Conservation (phyloP, 1,284 basidiomycete genomes). For the Singerocomus inundabilis region DNA sequence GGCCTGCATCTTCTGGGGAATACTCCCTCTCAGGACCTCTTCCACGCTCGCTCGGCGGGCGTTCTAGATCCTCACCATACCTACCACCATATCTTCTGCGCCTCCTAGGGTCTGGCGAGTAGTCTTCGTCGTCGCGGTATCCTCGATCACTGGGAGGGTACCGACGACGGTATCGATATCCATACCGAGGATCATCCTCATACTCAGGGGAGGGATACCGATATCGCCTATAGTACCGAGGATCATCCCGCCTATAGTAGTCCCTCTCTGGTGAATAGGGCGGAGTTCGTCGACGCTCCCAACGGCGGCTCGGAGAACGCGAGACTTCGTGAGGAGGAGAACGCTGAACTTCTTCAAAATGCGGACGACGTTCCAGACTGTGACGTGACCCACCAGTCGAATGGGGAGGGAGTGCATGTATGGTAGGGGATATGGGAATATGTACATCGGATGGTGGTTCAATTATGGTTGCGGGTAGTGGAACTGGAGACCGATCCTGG, state of each 20-base stretch:
- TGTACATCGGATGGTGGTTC: slow-evolving; percentile 13
- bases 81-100: background rate
- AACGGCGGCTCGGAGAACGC: slow-evolving; percentile 13
- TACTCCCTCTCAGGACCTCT: background rate
- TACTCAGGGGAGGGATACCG: slow-evolving; percentile 7
- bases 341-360: background rate
- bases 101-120: slow-evolving; percentile 12
- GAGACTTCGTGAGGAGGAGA: slow-evolving; percentile 9
- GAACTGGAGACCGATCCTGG: slow-evolving; percentile 8
- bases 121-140: slow-evolving; percentile 12
- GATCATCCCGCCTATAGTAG: background rate
- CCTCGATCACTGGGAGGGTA: slow-evolving; percentile 13
- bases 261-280: slow-evolving; percentile 23
- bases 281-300: slow-evolving; percentile 6
- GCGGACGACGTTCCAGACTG: slow-evolving; percentile 6
- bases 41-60: too few relatives aligned
- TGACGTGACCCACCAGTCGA: slow-evolving; percentile 10
- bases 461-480: slow-evolving; percentile 12
- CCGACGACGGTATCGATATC: slow-evolving; percentile 1
- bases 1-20: slow-evolving; percentile 15
- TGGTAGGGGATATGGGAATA: slow-evolving; percentile 23
- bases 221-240: too few relatives aligned
- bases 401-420: slow-evolving; percentile 11
- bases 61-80: slow-evolving; percentile 2
- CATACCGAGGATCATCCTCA: slow-evolving; percentile 6